Base-by-base conservation (phyloP, 805 yeast genomes). In the Wickerhamomyces alni region DNA sequence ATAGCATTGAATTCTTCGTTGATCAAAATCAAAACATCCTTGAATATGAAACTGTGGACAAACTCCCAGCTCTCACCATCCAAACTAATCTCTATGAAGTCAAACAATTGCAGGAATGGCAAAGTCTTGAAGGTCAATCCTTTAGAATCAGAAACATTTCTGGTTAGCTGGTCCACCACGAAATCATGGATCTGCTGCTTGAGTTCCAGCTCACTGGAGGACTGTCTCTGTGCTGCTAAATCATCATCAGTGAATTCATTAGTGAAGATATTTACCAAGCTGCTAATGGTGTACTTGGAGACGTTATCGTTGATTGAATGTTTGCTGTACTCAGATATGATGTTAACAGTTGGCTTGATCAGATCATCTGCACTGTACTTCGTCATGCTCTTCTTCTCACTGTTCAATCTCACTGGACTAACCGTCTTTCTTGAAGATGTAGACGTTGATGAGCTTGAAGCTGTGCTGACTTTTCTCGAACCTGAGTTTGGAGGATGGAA, bases 41-140 rank as follows among this genome's bases (percentile, higher is more conserved):
- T 61, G 43, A 69, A 68, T 13, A 69, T 46, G 39, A 55, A 66
- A 17, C 61, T 56, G 15, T 52, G 44, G 4, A 64, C 55, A 26
- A 39, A 35, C 43, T 66, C 70, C 76, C 77, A 74, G 13, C 57
- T 53, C 2, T 42, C 50, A 2, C 70, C 74, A 48, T 69, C 69
- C 4, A 65, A 58, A 13, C 75, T 68, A 16, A 71, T 64, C 16
- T 61, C 57, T 17, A 70, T 48, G 19, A 46, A 51, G 44, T 74
- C 79, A 52, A 74, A 72, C 38, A 69, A 46, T 3, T 61, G 43
- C 17, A 67, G 45, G 1, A 46, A 45, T 1, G 65, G 63, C 15
- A 62, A 40, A 8, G 40, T 37, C 2, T 33, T 21, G 13, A 49
- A 40, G 12, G 46, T 36, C 10, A 54, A 33, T 5, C 44, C 49